Base-by-base conservation (phyloP, 768 basidiomycete species). In the Agrocybe chaxingu region DNA sequence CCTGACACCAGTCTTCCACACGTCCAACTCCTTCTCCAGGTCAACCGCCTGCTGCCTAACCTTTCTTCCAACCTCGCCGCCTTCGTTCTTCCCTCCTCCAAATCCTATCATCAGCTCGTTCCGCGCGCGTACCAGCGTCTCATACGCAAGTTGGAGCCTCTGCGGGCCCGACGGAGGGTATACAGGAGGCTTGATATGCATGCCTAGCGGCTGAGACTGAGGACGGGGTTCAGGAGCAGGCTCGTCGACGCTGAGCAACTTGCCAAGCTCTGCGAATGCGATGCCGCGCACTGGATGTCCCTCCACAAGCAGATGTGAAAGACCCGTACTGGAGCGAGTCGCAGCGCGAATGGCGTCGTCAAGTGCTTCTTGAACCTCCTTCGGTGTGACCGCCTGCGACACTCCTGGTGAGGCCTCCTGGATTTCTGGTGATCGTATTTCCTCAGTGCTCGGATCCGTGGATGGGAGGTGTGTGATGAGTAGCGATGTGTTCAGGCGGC, bases 201-300 rank as follows among this genome's bases (percentile, higher is more conserved):
- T 16, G 12, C 36, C 30, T 3, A 36, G 48, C 24, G 24, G 45
- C 29, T 13, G 52, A 34, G 8, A 44, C 19, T 7, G 50, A 3
- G n/a, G 43, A 40, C 24, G 29, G 8, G 24, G 16, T 1, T 63
- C 64, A 3, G 82, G 79, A 3, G 67, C 64, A 0, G 83, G 84
- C 61, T 92, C 89, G 57, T 92, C 89, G 0, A 92, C 86, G 0
- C 81, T 80, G 5, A 94, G 73, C 6, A 93, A 69, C 68, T 92
- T 94, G 0, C 89, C 92, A 5, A 91, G 72, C 63, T 95, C 92
- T 2, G 85, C 83, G 7, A 86, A 69, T 3, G 87, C 82, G 18
- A 95, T 70, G 0, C 81, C 90, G 1, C 89, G 77, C 1, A 87
- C 77, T 0, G 94, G 92, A 63, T 96, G 93, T 1, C 87, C 88